These are phyloP conservation scores for Cyclotella kingstonii DNA, from an alignment of 108 stramenopile genomes.

Conservation along the genomic window DNA sequence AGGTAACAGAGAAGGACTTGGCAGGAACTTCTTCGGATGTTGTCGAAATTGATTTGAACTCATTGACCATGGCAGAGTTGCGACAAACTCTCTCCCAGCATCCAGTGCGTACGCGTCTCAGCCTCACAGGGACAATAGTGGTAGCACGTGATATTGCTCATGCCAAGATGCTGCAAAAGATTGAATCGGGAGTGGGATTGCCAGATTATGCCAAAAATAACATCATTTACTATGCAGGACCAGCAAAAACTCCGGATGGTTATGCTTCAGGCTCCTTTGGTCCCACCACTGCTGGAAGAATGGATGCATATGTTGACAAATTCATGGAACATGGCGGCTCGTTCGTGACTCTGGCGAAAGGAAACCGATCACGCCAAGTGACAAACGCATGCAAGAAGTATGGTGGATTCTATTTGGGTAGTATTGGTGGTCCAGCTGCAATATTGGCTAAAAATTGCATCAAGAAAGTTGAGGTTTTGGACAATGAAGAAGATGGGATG, in stretches of 20 bases:
- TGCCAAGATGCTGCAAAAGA: conserved; percentile 90
- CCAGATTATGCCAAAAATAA: conserved; percentile 95
- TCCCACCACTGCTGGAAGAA: conserved; percentile 97
- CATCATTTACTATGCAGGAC: conserved; percentile 97
- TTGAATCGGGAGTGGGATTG: conserved; percentile 90
- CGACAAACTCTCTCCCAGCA: conserved; percentile 77
- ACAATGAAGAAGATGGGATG: conserved; percentile 98
- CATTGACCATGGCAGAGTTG: conserved; percentile 82
- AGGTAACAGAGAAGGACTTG: conserved; percentile 70
- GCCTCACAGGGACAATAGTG: conserved; percentile 90
- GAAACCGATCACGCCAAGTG: conserved; percentile 89
- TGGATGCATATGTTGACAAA: conserved; percentile 94
- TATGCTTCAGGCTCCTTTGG: conserved; percentile 94
- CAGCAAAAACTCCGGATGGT: conserved; percentile 95
- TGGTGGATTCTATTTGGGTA: conserved; percentile 95
- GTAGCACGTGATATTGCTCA: conserved; percentile 97
- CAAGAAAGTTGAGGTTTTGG: conserved; percentile 92
- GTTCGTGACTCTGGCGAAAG: conserved; percentile 93
- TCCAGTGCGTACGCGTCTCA: conserved; percentile 86
- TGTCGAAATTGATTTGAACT: conserved; percentile 87
- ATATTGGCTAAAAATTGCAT: conserved; percentile 96
- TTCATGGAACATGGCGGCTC: conserved; percentile 93
- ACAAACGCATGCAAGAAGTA: conserved; percentile 95
- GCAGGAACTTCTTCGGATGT: conserved; percentile 44
- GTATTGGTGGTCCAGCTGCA: conserved; percentile 96